Base-by-base conservation (phyloP, 2,329 filamentous ascomycete species). In the Stagonosporopsis vannaccii region DNA sequence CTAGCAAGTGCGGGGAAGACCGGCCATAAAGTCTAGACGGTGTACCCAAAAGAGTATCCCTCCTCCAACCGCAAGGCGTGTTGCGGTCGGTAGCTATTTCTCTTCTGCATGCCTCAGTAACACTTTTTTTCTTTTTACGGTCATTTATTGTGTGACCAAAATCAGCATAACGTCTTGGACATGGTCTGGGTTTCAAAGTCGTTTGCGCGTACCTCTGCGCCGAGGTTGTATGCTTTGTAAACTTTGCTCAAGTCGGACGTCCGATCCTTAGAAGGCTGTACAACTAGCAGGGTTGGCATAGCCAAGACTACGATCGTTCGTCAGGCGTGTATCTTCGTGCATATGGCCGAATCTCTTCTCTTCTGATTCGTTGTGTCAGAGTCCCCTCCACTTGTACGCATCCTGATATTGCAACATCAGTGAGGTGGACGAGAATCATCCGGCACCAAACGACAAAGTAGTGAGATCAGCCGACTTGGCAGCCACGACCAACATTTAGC, bases 1-100 rank as follows among this genome's bases (percentile, higher is more conserved):
- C 42, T 56, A 51, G 47, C 37, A 56, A 50, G 33, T 51, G 53
- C 53, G 53, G 53, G 48, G 53, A 51, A 43, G 42, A 51, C 42
- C 42, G 47, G 42, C 39, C 12, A 30, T 42, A 4, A 4, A 32
- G 15, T n/a, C 30, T 32, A 17, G 40, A 51, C 53, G 47, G 47
- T 19, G 36, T 28, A 37, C 43, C 32, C 23, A 22, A 45, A 23
- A 20, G n/a, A n/a, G 53, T 28, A 44, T 35, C 12, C 13, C 25
- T 45, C 23, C 17, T 15, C 32, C 2, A 35, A 39, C 26, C 20
- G 35, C 50, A 36, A 28, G 13, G 28, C 19, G 32, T 30, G 30
- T 19, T 32, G 17, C 17, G 20, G 2, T 33, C 30, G 28, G 20
- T 19, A 15, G 23, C 4, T 22, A 11, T 23, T 23, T 9, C 26